Evolutionary conservation across 768 basidiomycete species (phyloP).

Genomic region (Lactarius deliciosus): DNA sequence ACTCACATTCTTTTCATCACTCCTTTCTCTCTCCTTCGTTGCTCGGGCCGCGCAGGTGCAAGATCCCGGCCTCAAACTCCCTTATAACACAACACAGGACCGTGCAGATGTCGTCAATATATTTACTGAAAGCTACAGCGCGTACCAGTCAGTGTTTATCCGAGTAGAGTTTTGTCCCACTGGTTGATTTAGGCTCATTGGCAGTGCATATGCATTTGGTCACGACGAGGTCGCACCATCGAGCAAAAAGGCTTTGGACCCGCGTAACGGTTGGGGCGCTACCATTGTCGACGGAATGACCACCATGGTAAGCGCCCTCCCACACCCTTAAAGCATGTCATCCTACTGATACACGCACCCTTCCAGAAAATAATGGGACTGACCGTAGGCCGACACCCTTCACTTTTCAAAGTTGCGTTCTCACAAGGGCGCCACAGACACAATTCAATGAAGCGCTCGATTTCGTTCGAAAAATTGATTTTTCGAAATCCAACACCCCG

Average conservation of each 20-base stretch:
- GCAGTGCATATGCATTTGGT: conserved; percentile 55
- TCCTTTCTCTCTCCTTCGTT: background rate
- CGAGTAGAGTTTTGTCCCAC: background rate
- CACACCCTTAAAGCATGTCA: background rate
- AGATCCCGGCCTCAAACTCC: background rate
- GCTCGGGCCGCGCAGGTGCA: background rate
- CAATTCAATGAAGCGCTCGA: conserved; percentile 56
- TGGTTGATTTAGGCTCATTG: background rate
- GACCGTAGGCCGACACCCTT: conserved; percentile 37
- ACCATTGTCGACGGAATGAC: conserved; percentile 60
- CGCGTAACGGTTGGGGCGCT: conserved; percentile 52
- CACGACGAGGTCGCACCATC: conserved; percentile 61
- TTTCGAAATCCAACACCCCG: conserved; percentile 46
- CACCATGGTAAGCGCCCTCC: conserved; percentile 50
- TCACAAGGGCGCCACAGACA: conserved; percentile 38
- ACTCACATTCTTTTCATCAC: background rate
- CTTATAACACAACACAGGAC: conserved; percentile 27
- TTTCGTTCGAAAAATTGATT: conserved; percentile 54
- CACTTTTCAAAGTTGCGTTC: background rate
- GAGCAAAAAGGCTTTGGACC: conserved; percentile 41
- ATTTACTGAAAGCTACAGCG: conserved; percentile 51
- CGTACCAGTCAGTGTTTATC: conserved; percentile 50
- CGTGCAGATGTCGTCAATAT: conserved; percentile 47
- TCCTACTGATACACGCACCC: conserved; percentile 42
- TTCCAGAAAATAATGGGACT: conserved; percentile 61